Percentiles rank a stretch among this genome's conserved stretches.
Evolutionary conservation across 179 eudicot species (phyloP).

Genomic region (Heliamphora pulchella): DNA sequence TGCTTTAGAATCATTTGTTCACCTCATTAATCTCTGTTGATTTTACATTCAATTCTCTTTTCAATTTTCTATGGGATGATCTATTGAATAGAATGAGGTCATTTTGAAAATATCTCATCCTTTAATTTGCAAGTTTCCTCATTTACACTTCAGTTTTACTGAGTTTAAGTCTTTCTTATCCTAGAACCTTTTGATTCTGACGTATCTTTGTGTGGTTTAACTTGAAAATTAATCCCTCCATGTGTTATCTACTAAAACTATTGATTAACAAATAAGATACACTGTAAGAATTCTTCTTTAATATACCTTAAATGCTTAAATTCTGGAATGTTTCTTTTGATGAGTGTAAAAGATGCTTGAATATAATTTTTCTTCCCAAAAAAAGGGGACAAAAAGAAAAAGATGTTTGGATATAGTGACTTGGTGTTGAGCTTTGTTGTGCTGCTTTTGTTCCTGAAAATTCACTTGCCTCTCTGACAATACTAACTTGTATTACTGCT

Average conservation of each 20-base stretch:
- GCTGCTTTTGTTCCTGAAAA: no score
- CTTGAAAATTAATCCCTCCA: background rate
- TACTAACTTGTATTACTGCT: no score
- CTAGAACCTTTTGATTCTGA: background rate
- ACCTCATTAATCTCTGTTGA: background rate
- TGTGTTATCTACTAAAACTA: background rate
- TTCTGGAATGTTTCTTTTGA: background rate
- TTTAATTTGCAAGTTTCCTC: background rate
- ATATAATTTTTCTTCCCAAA: no score
- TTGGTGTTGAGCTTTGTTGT: background rate
- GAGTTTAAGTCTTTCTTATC: background rate
- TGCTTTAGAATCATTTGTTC: background rate
- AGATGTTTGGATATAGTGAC: background rate
- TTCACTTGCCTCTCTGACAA: no score
- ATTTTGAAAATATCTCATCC: background rate
- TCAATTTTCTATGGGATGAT: background rate
- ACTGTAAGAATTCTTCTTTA: background rate
- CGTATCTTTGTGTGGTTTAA: background rate
- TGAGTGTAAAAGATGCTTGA: background rate
- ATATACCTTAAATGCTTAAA: background rate
- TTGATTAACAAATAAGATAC: no score
- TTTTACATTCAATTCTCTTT: background rate
- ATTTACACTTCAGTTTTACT: no score
- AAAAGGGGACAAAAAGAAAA: no score
- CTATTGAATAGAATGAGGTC: no score